Percentiles rank a stretch among this genome's conserved stretches.
Conservation (phyloP, 495 filamentous ascomycete genomes). For the Podospora sp. region DNA sequence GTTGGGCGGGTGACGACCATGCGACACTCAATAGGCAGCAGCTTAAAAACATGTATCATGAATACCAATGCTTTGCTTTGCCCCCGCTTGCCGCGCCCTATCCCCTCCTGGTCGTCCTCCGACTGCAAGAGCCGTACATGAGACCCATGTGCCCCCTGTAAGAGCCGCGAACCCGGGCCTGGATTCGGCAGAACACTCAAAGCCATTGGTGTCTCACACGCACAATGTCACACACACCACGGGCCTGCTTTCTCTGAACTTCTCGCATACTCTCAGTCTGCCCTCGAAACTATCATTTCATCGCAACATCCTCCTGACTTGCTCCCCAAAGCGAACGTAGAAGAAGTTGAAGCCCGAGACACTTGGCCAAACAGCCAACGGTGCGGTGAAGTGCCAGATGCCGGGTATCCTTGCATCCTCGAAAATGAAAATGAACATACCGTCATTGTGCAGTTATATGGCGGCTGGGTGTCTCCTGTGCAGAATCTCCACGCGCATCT, state of each 20-base stretch:
- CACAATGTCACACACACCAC: background rate
- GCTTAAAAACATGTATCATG: too few species aligned
- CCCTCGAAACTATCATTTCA: background rate
- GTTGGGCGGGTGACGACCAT: too few species aligned
- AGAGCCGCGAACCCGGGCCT: background rate
- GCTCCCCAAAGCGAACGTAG: background rate
- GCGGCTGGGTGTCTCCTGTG: background rate
- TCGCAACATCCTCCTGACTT: background rate
- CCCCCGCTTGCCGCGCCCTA: too few species aligned
- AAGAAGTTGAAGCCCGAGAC: background rate
- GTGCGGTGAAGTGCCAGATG: background rate
- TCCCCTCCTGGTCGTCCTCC: background rate
- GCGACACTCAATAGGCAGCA: too few species aligned
- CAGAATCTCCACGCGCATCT: too few species aligned
- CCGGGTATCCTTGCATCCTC: conserved; percentile 17
- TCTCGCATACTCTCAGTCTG: background rate
- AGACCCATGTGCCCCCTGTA: conserved; percentile 1
- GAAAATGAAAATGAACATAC: conserved; percentile 14
- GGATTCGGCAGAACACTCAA: background rate
- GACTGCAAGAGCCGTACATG: conserved; percentile 14
- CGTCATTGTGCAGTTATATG: background rate
- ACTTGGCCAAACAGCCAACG: background rate
- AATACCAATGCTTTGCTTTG: too few species aligned
- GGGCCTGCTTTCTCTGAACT: background rate
- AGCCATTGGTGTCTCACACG: conserved; percentile 2